Base-by-base conservation (phyloP, 495 filamentous ascomycete species). In the Penicillium cinerascens region DNA sequence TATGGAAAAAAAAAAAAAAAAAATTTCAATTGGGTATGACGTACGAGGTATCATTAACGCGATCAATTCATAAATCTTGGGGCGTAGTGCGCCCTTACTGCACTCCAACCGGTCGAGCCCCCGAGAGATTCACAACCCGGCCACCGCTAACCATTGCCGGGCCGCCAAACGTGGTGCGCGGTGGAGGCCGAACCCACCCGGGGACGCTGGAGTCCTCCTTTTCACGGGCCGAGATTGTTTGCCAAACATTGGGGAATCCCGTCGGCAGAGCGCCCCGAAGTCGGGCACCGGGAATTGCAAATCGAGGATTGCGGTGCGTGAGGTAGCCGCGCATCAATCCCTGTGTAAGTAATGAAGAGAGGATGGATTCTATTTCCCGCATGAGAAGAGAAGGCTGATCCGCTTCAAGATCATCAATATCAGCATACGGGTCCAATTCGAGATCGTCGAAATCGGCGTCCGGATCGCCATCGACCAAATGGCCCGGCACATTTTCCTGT, bases 321-420 rank as follows among this genome's bases (percentile, higher is more conserved):
- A 97, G 78, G 57, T 92, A 98, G 5, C 93, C 93, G 49, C 85
- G 84, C 44, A 97, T 77, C n/a, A 97, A 73, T 7, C 86, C 87
- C 66, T 95, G 89, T 23, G 86, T 83, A 15, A 95, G 78, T 6
- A 97, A 73, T 1, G 86, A 87, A 1, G 87, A 80, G 9, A 95
- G 74, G 3, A 90, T 83, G 2, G 78, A 82, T 68, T 96, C 93
- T n/a, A 96, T 76, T 56, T 86, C 86, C 1, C 79, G 69, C 61
- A 86, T 74, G 37, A 82, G 69, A 13, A 82, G 73, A 37, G 73
- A 65, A 39, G 77, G 59, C 59, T 65, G 25, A 60, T 81, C 62
- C 23, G 52, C 22, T 20, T 53, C 35, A 13, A 26, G 35, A 15
- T 44, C 42, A 22, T 52, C 38, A n/a, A 45, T 39, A 16, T 61